Evolutionary conservation across 169 alveolate species (phyloP), one percentile per base, ranked within the genome.

Genomic region (Cyclospora cayetanensis): DNA sequence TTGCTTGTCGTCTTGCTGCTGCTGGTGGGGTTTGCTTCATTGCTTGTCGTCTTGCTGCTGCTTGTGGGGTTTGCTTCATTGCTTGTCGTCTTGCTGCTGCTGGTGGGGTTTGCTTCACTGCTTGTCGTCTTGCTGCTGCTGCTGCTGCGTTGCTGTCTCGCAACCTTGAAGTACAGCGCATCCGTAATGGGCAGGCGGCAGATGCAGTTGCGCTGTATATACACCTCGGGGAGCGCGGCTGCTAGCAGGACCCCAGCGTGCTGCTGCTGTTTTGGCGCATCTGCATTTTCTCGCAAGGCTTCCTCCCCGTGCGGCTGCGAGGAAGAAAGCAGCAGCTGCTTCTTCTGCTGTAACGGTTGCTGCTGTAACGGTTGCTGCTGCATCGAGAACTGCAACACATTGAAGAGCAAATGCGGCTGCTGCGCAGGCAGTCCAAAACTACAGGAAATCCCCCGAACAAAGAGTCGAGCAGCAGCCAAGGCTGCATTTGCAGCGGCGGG

Each of bases 191-290:
- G 80, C 50, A 68, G 80, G 29, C 43, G 27, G 80, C 25, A 27
- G 50, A 68, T 68, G 80, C 74, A 60, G 74, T 60, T 60, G 74
- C 74, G 74, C 74, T 60, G 74, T 60, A 60, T 60, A 35, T 25
- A 20, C 74, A 60, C 74, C 37, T 60, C 74, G 27, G 74, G 74
- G 37, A 25, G 39, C 31, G 20, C 74, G n/a, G n/a, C n/a, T n/a
- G n/a, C n/a, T n/a, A n/a, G n/a, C n/a, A n/a, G n/a, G 18, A 22
- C 74, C 9, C 25, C 74, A n/a, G 74, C 25, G n/a, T n/a, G n/a
- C n/a, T n/a, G n/a, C n/a, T n/a, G n/a, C n/a, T n/a, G n/a, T n/a
- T n/a, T n/a, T 25, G 25, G 39, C 31, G 74, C 0, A 20, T 60
- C 60, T 22, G 0, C 20, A 22, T 22, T 12, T 1, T 46, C 25